phyloP scores from a whole-genome alignment of 108 stramenopile species.

The Seminavis robusta region DNA sequence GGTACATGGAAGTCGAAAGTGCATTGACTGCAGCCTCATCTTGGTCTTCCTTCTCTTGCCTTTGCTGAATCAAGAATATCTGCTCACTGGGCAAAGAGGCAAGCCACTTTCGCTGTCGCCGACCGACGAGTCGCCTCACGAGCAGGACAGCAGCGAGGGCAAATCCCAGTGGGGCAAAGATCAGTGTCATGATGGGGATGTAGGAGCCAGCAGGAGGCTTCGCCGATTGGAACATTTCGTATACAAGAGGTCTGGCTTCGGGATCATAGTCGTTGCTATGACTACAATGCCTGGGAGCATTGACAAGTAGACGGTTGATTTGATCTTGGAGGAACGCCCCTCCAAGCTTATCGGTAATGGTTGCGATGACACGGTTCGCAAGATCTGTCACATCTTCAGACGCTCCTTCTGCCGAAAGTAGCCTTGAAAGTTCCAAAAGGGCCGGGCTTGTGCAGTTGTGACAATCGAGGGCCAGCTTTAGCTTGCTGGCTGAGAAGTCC shows the following conservation, averaged over 20 bases:
- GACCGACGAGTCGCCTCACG: slow-evolving; percentile 28
- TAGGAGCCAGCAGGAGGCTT: slow-evolving; percentile 19
- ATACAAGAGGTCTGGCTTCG: slow-evolving; percentile 10
- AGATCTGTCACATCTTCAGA: slow-evolving; percentile 49
- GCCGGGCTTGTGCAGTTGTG: slow-evolving; percentile 57
- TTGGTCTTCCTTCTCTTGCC: slow-evolving; percentile 22
- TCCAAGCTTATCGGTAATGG: slow-evolving; percentile 29
- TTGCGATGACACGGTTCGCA: slow-evolving; percentile 47
- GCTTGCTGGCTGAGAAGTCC: slow-evolving; percentile 35
- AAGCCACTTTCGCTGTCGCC: slow-evolving; percentile 57
- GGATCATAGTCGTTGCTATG: slow-evolving; percentile 43
- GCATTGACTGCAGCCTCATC: slow-evolving; percentile 34
- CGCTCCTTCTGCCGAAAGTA: slow-evolving; percentile 50
- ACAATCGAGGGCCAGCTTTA: slow-evolving; percentile 42
- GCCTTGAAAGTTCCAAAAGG: slow-evolving; percentile 44
- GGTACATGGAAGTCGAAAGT: slow-evolving; percentile 45
- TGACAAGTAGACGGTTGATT: slow-evolving; percentile 55
- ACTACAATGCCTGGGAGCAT: slow-evolving; percentile 57
- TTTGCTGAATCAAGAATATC: slow-evolving; percentile 2
- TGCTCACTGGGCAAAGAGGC: slow-evolving; percentile 22
- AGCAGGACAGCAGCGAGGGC: slow-evolving; percentile 11
- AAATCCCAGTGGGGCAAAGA: slow-evolving; percentile 24
- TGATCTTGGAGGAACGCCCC: slow-evolving; percentile 56
- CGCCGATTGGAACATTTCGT: slow-evolving; percentile 37
- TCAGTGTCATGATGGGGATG: no score